Conservation (phyloP, 345 rosid species). For the Euphorbia tirucalli region DNA sequence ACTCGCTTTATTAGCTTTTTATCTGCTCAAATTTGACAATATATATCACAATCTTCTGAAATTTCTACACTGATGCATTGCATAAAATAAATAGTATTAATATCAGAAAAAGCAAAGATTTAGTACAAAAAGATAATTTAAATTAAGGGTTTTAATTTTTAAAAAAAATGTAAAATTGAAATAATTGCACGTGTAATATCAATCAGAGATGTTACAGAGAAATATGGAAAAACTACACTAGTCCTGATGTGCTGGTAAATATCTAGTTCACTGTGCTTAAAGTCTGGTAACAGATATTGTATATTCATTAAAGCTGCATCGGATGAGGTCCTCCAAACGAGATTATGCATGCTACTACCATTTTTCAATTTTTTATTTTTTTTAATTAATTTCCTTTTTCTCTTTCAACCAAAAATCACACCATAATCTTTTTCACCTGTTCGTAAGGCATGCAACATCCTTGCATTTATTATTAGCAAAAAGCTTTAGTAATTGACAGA, state of each 20-base stretch:
- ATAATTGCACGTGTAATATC: not conserved
- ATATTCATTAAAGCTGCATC: not conserved
- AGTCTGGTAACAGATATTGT: not conserved
- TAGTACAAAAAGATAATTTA: not conserved
- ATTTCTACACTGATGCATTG: too few species aligned
- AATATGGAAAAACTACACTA: too few species aligned
- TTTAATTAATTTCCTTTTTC: too few species aligned
- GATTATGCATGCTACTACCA: not conserved
- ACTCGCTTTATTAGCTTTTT: too few species aligned
- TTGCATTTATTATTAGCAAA: not conserved
- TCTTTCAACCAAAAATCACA: not conserved
- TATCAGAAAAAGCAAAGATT: not conserved
- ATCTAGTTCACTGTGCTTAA: not conserved
- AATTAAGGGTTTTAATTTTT: not conserved
- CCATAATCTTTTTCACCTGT: not conserved
- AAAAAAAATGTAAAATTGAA: not conserved
- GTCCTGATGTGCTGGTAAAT: not conserved
- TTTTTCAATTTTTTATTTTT: too few species aligned
- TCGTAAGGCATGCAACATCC: not conserved
- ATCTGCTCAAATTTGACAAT: too few species aligned
- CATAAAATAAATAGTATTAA: not conserved
- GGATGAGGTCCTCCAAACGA: not conserved
- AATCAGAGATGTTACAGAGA: not conserved
- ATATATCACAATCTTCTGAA: too few species aligned
- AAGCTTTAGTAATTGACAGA: not conserved